phyloP scores from a whole-genome alignment of 1,139 yeast genomes.

The Taphrina flavorubra region DNA sequence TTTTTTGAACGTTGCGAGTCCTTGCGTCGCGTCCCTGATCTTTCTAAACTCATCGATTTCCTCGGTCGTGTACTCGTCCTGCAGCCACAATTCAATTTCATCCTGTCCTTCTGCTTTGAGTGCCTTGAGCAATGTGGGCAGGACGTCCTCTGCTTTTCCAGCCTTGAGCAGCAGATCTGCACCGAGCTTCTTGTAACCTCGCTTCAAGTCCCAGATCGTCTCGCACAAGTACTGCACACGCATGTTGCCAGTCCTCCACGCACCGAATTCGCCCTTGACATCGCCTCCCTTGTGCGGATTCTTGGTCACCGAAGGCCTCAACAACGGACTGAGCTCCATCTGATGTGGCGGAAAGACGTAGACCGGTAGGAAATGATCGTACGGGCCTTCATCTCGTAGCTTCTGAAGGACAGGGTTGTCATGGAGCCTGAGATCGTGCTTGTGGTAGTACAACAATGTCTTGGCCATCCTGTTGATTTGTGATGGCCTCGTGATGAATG shows the following conservation, averaged over 20 bases:
- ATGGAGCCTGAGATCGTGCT: slow-evolving; percentile 36
- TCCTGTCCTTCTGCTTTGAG: slow-evolving; percentile 11
- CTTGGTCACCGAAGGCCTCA: slow-evolving; percentile 19
- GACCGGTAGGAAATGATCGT: slow-evolving; percentile 27
- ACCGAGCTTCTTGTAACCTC: slow-evolving; percentile 23
- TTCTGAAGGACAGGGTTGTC: slow-evolving; percentile 35
- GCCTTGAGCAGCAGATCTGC: slow-evolving; percentile 20
- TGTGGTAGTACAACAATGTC: slow-evolving; percentile 32
- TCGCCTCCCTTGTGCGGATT: slow-evolving; percentile 30
- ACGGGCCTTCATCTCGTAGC: slow-evolving; percentile 19
- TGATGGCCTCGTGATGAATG: slow-evolving; percentile 15
- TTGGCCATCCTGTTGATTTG: slow-evolving; percentile 25
- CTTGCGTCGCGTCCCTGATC: slow-evolving; percentile 16
- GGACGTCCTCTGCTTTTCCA: slow-evolving; percentile 22
- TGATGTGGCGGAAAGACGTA: slow-evolving; percentile 35
- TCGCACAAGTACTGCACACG: slow-evolving; percentile 33
- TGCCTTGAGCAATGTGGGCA: slow-evolving; percentile 9
- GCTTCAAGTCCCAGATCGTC: slow-evolving; percentile 37
- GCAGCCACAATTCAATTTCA: slow-evolving; percentile 32
- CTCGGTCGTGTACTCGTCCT: slow-evolving; percentile 35
- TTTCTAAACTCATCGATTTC: slow-evolving; percentile 18
- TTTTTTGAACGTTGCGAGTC: slow-evolving; percentile 4
- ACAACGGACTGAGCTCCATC: slow-evolving; percentile 35
- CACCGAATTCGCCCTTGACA: slow-evolving; percentile 27
- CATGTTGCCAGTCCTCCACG: slow-evolving; percentile 35